Evolutionary conservation across 1,284 basidiomycete genomes (phyloP), one percentile per base, ranked within the genome.

Genomic region (Schizophyllum amplum): DNA sequence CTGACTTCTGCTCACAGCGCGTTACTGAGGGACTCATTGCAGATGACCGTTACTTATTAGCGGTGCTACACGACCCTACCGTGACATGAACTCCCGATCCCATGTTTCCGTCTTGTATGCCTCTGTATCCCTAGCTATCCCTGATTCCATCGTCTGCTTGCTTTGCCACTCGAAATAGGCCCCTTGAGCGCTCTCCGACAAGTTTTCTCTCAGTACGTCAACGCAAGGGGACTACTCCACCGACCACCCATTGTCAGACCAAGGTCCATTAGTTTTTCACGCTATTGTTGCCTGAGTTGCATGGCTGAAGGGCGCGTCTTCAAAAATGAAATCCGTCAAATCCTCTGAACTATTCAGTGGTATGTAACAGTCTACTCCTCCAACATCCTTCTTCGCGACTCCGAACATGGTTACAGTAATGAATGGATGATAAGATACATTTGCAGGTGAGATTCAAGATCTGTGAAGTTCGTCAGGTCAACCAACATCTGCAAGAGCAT

Each of bases 11-110:
- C n/a, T n/a, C n/a, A 27, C 26, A 47, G 24, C 27, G 21, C n/a
- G n/a, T 23, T 51, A 20, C 33, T 59, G 24, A 64, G 15, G 23
- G 4, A 4, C 20, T 55, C 57, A 20, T 17, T 22, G 4, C 68
- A 94, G 92, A 92, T 65, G 85, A 89, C 59, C 78, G 81, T 65
- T 94, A 88, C 72, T 75, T 94, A n/a, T 78, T 94, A 23, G 90
- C 89, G 6, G 89, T 93, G 5, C 73, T 94, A 22, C 90, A 93
- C 66, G 90, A 93, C 69, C 91, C 92, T n/a, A 42, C 33, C 13
- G 69, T 74, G 26, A 69, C 70, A 61, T 76, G 55, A 62, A 11
- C 48, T 50, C 7, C 7, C 7, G 33, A 17, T 42, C n/a, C 50
- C 17, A 9, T 13, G 33, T 42, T 42, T 42, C n/a, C 33, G 33